Evolutionary conservation across 2,329 filamentous ascomycete genomes (phyloP).

Genomic region (Eutypa lata): DNA sequence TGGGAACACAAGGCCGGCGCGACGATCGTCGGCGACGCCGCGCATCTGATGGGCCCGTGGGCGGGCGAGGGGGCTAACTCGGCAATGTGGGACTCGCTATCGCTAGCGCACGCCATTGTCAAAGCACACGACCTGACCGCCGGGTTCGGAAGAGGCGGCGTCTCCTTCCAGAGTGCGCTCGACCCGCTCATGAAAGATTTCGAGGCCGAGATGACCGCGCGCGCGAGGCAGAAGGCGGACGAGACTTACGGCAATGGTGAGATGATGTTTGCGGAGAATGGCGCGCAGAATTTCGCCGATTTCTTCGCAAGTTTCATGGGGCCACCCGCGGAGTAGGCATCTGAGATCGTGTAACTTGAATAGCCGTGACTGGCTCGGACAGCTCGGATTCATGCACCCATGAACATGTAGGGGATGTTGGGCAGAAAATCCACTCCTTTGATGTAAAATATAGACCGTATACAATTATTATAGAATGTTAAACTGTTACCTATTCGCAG

Average conservation of each 20-base stretch:
- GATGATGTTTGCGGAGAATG: conserved; percentile 2
- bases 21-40: conserved; percentile 48
- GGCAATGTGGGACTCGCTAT: conserved; percentile 42
- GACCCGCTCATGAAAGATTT: conserved; percentile 2
- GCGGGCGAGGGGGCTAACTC: conserved; percentile 47
- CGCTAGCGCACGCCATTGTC: conserved; percentile 27
- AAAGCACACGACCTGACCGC: neutral
- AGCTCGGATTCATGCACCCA: too few species aligned
- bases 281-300: neutral
- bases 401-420: too few species aligned
- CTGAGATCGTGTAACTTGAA: neutral
- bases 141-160: neutral
- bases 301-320: neutral
- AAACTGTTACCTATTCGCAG: too few species aligned
- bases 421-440: too few species aligned
- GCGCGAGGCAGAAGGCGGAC: conserved; percentile 2
- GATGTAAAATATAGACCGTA: too few species aligned
- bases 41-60: conserved; percentile 43
- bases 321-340: neutral
- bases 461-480: too few species aligned
- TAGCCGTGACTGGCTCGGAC: too few species aligned
- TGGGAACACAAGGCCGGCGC: conserved; percentile 38
- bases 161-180: neutral
- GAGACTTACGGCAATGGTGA: neutral
- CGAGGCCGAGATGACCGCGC: conserved; percentile 1